These are phyloP conservation scores for Solanum dulcamara DNA, from an alignment of 257 asterid species.

Conservation along the genomic window DNA sequence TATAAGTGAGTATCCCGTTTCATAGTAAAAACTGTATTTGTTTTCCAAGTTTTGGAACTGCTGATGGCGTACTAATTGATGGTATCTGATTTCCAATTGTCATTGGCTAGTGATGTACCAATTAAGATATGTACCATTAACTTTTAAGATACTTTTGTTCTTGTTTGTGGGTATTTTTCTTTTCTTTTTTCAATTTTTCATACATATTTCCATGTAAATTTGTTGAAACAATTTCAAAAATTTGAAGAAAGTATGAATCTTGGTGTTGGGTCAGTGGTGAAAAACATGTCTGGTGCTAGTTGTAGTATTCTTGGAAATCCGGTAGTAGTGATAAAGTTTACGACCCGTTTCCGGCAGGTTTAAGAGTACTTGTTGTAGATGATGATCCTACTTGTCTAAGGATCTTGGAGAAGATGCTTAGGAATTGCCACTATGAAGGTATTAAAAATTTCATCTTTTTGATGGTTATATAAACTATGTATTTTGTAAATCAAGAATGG, in stretches of 20 bases:
- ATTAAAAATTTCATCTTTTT: not conserved
- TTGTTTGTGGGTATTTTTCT: not conserved
- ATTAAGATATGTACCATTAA: not conserved
- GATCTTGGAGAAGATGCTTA: slow-evolving; percentile 93
- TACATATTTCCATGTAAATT: not conserved
- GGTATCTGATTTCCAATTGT: not conserved
- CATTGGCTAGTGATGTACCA: slow-evolving; percentile 30
- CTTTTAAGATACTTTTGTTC: slow-evolving; percentile 2
- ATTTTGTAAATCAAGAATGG: not conserved
- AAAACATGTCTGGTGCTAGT: slow-evolving; percentile 25
- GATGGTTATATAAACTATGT: not conserved
- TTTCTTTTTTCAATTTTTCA: not conserved
- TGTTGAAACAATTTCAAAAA: not conserved
- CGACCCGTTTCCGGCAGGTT: slow-evolving; percentile 83
- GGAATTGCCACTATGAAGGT: slow-evolving; percentile 80
- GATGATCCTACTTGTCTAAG: slow-evolving; percentile 87
- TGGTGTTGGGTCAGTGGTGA: slow-evolving; percentile 31
- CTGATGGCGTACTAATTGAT: not conserved
- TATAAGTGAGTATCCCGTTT: slow-evolving; percentile 52
- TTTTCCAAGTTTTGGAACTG: not conserved
- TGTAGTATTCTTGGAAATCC: slow-evolving; percentile 50
- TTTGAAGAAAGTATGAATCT: slow-evolving; percentile 50
- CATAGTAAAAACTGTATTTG: not conserved
- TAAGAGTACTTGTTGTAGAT: slow-evolving; percentile 86
- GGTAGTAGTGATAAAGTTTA: slow-evolving; percentile 47